A percentile compares a stretch with the other conserved stretches of the same genome.
Conservation (phyloP, 75 land plant genomes). For the Cunninghamia lanceolata region DNA sequence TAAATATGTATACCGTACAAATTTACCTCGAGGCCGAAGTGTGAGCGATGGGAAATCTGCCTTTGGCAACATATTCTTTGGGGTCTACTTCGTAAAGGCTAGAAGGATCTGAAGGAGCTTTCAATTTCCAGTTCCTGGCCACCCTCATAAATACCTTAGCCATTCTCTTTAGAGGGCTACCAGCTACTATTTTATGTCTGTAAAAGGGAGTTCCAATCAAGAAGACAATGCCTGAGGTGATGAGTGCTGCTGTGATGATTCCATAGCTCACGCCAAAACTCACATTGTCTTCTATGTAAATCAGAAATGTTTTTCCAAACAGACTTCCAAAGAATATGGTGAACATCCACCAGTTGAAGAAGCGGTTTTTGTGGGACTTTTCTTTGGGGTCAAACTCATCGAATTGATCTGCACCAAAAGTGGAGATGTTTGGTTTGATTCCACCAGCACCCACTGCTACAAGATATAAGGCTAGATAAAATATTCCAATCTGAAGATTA, state of each 20-base stretch:
- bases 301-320: too few species aligned
- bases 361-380: conserved; percentile 72
- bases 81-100: conserved; percentile 58
- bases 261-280: conserved; percentile 25
- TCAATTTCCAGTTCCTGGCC: neutral
- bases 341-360: conserved; percentile 70
- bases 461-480: conserved; percentile 52
- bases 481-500: conserved; percentile 39
- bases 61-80: conserved; percentile 43
- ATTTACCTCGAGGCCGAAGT: neutral
- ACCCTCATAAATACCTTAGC: conserved; percentile 68
- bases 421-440: conserved; percentile 87
- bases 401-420: conserved; percentile 57
- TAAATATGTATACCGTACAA: neutral
- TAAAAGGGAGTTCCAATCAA: conserved; percentile 70
- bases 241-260: conserved; percentile 32
- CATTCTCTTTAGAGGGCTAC: conserved; percentile 69
- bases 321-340: too few species aligned
- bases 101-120: conserved; percentile 8
- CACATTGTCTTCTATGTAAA: too few species aligned
- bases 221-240: conserved; percentile 50
- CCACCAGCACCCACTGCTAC: conserved; percentile 96
- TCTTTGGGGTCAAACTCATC: conserved; percentile 69
- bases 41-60: conserved; percentile 48
- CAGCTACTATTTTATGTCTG: conserved; percentile 51